Evolutionary conservation across 225 moss, liverwort and hornwort species (phyloP).

Genomic region (Takakia lepidozioides): DNA sequence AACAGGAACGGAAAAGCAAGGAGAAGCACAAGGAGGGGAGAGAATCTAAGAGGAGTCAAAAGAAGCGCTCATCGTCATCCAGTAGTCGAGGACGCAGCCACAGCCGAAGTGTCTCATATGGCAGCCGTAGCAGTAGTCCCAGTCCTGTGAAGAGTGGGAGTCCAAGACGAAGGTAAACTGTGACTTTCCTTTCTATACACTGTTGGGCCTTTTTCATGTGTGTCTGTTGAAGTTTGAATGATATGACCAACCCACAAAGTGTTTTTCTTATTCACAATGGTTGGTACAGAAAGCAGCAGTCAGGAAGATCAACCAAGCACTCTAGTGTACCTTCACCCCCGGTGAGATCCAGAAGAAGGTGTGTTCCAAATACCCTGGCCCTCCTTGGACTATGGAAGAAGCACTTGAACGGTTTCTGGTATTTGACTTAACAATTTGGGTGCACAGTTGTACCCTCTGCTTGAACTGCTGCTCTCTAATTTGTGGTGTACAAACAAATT

Average conservation of each 20-base stretch:
- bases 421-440: too few relatives aligned
- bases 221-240: too few relatives aligned
- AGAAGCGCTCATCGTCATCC: conserved; percentile 61
- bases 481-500: too few relatives aligned
- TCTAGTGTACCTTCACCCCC: conserved; percentile 53
- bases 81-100: conserved; percentile 69
- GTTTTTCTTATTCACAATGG: too few relatives aligned
- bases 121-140: conserved; percentile 75
- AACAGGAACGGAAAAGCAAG: conserved; percentile 44
- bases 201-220: too few relatives aligned
- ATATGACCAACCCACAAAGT: too few relatives aligned
- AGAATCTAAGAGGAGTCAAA: conserved; percentile 36
- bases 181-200: background rate
- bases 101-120: conserved; percentile 63
- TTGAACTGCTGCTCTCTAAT: too few relatives aligned
- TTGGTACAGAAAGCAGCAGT: conserved; percentile 39
- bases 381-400: conserved; percentile 9
- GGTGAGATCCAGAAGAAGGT: conserved; percentile 80
- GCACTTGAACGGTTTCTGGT: too few relatives aligned
- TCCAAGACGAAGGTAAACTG: conserved; percentile 60
- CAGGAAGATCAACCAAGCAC: conserved; percentile 57
- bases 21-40: conserved; percentile 54
- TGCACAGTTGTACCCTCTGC: too few relatives aligned
- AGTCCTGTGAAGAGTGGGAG: conserved; percentile 49
- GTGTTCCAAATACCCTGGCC: conserved; percentile 25